Conservation (phyloP, 176 grass and related monocot species). For the Guadua angustifolia region DNA sequence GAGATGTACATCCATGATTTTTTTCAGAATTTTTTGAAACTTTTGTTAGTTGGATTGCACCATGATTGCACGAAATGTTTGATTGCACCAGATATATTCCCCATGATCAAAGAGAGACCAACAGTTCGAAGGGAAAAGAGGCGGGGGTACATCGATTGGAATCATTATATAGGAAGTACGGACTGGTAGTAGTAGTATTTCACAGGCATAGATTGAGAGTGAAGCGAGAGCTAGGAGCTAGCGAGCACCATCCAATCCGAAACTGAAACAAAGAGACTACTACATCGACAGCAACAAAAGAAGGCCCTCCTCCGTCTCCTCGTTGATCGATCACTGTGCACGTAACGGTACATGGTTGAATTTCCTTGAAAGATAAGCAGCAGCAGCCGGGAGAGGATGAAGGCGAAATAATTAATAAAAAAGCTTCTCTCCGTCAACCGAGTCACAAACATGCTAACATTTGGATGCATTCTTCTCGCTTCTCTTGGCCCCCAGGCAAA, state of each 20-base stretch:
- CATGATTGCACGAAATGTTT: too few species aligned
- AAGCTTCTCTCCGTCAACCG: slow-evolving; percentile 47
- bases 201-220: slow-evolving; percentile 39
- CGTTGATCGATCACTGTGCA: slow-evolving; percentile 53
- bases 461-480: background rate
- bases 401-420: slow-evolving; percentile 50
- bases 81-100: too few species aligned
- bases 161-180: slow-evolving; percentile 24
- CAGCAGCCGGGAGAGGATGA: slow-evolving; percentile 28
- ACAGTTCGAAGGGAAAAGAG: slow-evolving; percentile 15
- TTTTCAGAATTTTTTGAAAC: too few species aligned
- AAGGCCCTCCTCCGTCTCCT: slow-evolving; percentile 5
- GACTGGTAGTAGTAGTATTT: slow-evolving; percentile 24
- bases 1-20: too few species aligned
- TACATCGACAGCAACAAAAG: slow-evolving; percentile 42
- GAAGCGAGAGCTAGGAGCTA: too few species aligned
- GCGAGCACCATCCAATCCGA: slow-evolving; percentile 32
- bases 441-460: slow-evolving; percentile 18
- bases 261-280: slow-evolving; percentile 26
- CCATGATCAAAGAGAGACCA: background rate
- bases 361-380: slow-evolving; percentile 14
- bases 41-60: too few species aligned
- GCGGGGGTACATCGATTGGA: slow-evolving; percentile 33
- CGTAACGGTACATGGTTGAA: slow-evolving; percentile 39
- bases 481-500: background rate